Evolutionary conservation across 139 green algal genomes (phyloP).

Genomic region (Volvox reticuliferus): DNA sequence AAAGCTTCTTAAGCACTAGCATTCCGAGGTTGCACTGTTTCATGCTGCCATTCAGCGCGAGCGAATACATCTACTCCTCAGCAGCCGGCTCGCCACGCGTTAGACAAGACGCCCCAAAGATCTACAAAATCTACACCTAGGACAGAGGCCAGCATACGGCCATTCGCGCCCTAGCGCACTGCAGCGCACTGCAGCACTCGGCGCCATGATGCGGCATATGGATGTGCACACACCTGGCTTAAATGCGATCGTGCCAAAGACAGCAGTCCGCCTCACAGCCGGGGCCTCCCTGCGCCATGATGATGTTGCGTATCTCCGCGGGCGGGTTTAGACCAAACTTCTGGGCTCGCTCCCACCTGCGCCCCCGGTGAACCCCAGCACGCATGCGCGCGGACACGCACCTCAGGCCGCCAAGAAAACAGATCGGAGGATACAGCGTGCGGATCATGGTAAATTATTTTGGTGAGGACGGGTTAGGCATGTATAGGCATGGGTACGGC

Average conservation of each 20-base stretch:
- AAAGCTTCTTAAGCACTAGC: too few relatives aligned
- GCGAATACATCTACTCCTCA: neutral
- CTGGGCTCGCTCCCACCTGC: conserved; percentile 33
- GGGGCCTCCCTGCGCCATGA: neutral
- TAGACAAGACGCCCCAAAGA: neutral
- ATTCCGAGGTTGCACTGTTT: too few relatives aligned
- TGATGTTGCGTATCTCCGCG: neutral
- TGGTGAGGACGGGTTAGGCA: too few relatives aligned
- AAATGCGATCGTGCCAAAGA: conserved; percentile 30
- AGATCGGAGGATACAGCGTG: too few relatives aligned
- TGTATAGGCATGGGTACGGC: too few relatives aligned
- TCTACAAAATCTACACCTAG: neutral
- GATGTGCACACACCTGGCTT: neutral
- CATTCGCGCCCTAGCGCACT: neutral
- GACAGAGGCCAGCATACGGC: neutral
- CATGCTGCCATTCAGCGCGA: too few relatives aligned
- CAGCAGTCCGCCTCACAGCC: neutral
- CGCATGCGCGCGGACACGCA: too few relatives aligned
- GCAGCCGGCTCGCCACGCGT: neutral
- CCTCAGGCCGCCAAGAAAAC: too few relatives aligned
- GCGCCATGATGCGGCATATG: too few relatives aligned
- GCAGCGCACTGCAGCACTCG: neutral
- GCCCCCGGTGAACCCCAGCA: too few relatives aligned
- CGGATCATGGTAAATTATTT: too few relatives aligned
- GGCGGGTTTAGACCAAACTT: conserved; percentile 38